Base-by-base conservation (phyloP, 169 alveolate genomes). In the Babesia sp. region DNA sequence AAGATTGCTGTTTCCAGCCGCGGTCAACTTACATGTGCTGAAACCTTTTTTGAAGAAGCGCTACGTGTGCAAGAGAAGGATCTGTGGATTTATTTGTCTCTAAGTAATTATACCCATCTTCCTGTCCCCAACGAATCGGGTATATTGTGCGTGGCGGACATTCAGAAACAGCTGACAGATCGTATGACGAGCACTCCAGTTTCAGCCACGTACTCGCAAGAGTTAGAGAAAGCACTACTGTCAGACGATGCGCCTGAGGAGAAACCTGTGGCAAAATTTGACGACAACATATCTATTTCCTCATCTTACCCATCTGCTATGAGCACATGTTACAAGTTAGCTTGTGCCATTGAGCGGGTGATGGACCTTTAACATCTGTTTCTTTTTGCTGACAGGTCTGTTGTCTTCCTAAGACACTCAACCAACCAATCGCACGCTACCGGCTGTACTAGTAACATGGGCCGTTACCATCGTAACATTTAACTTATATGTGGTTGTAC, bases 261-360 rank as follows among this genome's bases (percentile, higher is more conserved):
- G 9, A 22, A 29, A 22, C 31, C 57, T 11, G 33, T 6, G 14
- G 20, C 45, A 16, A 3, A n/a, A 6, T 76, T 50, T 37, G 73
- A 76, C 37, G 26, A 76, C 63, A 61, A 66, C 55, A 24, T 76
- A 24, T 51, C 86, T 12, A 57, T 76, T 16, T 45, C 74, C 22
- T 34, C 58, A 14, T 66, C 39, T 50, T 54, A 79, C 50, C 64
- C 72, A 1, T 61, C 55, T 20, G 70, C 77, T 28, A 58, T 79
- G 57, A 57, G 78, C 67, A 79, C 71, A n/a, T 79, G 87, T 36
- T 79, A 69, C 70, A 71, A 74, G 45, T 59, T 79, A 64, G 84
- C 56, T 28, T 79, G 87, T 56, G 57, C 83, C 14, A 9, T 79
- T 12, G 87, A 79, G 46, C 42, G 77, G 14, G 48, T 45, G 33